phyloP scores from a whole-genome alignment of 192 early-diverging fungal genomes.

The Coemansia sp. region DNA sequence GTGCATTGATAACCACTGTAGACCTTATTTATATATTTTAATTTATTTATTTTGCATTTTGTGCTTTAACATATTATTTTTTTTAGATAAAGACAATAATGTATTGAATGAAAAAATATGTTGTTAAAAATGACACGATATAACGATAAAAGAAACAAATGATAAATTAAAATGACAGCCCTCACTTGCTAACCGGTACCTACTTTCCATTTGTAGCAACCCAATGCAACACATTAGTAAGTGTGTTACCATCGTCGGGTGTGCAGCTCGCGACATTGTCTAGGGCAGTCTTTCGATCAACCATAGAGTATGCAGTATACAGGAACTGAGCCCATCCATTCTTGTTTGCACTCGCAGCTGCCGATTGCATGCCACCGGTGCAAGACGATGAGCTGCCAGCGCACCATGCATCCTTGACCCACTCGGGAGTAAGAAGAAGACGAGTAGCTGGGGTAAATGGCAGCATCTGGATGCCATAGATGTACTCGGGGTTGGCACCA shows the following conservation, averaged over 20 bases:
- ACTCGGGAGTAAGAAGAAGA: slow-evolving; percentile 31
- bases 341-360: slow-evolving; percentile 19
- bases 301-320: slow-evolving; percentile 43
- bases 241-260: slow-evolving; percentile 55
- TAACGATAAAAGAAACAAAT: not conserved
- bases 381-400: slow-evolving; percentile 18
- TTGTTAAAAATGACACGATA: not conserved
- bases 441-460: slow-evolving; percentile 51
- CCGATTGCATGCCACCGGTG: slow-evolving; percentile 38
- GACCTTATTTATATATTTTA: not conserved
- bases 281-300: slow-evolving; percentile 41
- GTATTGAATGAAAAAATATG: not conserved
- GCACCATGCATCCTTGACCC: slow-evolving; percentile 50
- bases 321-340: slow-evolving; percentile 49
- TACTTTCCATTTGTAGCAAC: slow-evolving; percentile 43
- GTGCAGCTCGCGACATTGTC: slow-evolving; percentile 15
- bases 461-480: slow-evolving; percentile 57
- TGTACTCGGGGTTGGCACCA: slow-evolving; percentile 47
- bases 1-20: no score
- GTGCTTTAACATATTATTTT: not conserved
- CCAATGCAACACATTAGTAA: slow-evolving; percentile 53
- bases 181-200: not conserved
- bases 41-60: not conserved
- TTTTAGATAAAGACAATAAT: not conserved
- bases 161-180: not conserved